These are phyloP conservation scores for Lachancea kluyveri DNA, from an alignment of 805 yeast species.

Conservation along the genomic window DNA sequence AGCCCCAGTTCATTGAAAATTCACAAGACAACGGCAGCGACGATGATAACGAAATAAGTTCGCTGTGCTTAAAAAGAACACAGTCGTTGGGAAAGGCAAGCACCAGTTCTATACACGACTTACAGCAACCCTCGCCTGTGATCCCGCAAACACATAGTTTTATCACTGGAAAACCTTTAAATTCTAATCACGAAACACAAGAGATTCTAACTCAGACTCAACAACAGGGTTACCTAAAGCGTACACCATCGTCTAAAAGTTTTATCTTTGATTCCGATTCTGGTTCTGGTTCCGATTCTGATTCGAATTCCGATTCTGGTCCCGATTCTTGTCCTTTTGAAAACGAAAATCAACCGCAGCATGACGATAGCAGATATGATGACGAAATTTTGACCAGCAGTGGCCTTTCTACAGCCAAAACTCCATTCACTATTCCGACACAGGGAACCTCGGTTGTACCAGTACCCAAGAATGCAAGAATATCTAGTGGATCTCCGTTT, in stretches of 20 bases:
- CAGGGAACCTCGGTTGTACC: slow-evolving; percentile 6
- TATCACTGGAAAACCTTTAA: slow-evolving; percentile 25
- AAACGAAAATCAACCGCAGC: too few species aligned
- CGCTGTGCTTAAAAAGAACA: slow-evolving; percentile 19
- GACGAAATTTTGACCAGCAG: neutral
- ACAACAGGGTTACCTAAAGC: too few species aligned
- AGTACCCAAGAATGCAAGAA: slow-evolving; percentile 5
- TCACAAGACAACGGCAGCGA: slow-evolving; percentile 18
- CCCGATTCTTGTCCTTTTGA: too few species aligned
- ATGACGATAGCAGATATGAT: too few species aligned
- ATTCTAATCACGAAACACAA: slow-evolving; percentile 4
- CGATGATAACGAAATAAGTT: slow-evolving; percentile 10
- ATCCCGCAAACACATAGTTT: slow-evolving; percentile 22
- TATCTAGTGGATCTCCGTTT: slow-evolving; percentile 6
- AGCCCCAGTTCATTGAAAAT: slow-evolving; percentile 25
- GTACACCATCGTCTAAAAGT: slow-evolving; percentile 17
- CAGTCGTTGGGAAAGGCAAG: slow-evolving; percentile 25
- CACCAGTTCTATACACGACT: slow-evolving; percentile 21
- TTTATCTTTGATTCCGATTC: slow-evolving; percentile 29
- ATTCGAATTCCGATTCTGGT: slow-evolving; percentile 17
- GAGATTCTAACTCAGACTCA: too few species aligned
- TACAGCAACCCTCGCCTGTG: slow-evolving; percentile 11
- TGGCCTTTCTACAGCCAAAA: slow-evolving; percentile 2
- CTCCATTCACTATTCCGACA: slow-evolving; percentile 4
- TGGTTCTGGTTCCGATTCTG: slow-evolving; percentile 17